Evolutionary conservation across 2,329 filamentous ascomycete species (phyloP).

Genomic region (Botrytis squamosa): DNA sequence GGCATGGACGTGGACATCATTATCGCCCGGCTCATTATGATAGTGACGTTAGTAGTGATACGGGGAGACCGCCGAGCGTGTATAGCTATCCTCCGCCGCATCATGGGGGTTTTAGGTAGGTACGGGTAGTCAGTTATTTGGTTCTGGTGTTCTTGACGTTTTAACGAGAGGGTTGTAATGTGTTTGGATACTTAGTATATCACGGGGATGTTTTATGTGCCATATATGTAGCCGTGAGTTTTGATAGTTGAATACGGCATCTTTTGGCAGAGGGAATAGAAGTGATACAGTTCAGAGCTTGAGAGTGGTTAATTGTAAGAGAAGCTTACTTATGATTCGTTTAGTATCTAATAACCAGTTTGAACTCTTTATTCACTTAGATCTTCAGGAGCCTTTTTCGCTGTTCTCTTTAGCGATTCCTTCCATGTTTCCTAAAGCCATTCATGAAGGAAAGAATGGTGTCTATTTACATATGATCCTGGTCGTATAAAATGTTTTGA

Average conservation of each 20-base stretch:
- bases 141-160: neutral
- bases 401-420: neutral
- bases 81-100: neutral
- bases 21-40: neutral
- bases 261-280: neutral
- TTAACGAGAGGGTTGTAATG: neutral
- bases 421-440: neutral
- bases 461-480: neutral
- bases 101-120: neutral
- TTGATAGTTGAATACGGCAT: neutral
- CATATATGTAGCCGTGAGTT: neutral
- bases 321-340: neutral
- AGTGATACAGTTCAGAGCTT: neutral
- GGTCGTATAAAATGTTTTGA: neutral
- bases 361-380: neutral
- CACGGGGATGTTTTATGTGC: neutral
- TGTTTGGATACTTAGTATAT: neutral
- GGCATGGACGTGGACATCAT: neutral
- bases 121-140: neutral
- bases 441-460: neutral
- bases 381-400: neutral
- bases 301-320: neutral
- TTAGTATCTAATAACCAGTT: neutral
- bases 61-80: accelerated
- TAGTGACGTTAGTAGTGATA: neutral